Base-by-base conservation (phyloP, 306 rosid genomes). In the Quercus robur region DNA sequence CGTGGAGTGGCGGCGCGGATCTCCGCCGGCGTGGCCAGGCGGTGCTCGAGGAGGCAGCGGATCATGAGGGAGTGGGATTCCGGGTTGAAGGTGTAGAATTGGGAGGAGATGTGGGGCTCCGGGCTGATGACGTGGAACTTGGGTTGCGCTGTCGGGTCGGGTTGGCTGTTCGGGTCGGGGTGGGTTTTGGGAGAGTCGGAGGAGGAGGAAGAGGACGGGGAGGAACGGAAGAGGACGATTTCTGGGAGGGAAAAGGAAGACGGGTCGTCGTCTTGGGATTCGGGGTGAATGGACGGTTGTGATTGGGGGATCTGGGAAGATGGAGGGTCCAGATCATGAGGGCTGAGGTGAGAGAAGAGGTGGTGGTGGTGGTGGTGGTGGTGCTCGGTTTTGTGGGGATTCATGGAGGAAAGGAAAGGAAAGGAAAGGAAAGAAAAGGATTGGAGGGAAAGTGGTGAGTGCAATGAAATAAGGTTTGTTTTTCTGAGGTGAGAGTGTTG, bases 31-130 rank as follows among this genome's bases (percentile, higher is more conserved):
- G 89, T 71, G 33, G 98, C 97, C 28, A 93, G 94, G 56, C 97
- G 97, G 49, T 63, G 82, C 76, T 90, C 90, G 77, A 91, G 82
- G 77, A 96, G 89, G 86, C 97, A 96, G 41, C 82, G 91, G 86
- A 96, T 90, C 99, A 96, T 96, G 28, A 96, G 92, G 57, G 97
- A 59, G 81, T 96, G 98, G 9, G 98, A 93, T 6, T 86, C 90
- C 0, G 94, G 88, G 76, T 92, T 96, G 83, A 96, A 96, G 86
- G 99, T 96, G 91, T 96, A 96, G 83, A 96, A 96, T 67, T 96
- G 99, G 63, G 98, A 64, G 7, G 99, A 95, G 79, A 95, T 91
- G 81, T 95, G 99, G 5, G 96, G 88, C 66, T 93, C 93, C 0
- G 97, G 99, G 70, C 89, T 80, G 85, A 95, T 89, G 78, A 64